Conservation (phyloP, 441 rosid species). For the Caryocar brasiliense region DNA sequence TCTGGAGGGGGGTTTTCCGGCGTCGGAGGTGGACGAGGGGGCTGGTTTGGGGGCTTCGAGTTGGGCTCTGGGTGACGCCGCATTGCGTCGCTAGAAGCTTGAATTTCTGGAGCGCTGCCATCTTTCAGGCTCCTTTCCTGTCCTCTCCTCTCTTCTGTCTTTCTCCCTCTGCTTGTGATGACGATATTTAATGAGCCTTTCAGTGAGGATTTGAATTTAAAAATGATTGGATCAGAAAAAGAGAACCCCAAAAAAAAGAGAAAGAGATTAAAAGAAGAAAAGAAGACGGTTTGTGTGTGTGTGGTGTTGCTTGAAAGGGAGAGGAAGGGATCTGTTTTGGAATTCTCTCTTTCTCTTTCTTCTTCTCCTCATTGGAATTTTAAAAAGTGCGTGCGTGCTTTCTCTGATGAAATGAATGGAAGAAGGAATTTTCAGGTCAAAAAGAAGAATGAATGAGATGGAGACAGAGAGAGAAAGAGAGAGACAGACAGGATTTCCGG, state of each 20-base stretch:
- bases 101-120: constrained; percentile 69
- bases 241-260: not conserved
- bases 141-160: not conserved
- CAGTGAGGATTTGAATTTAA: constrained; percentile 8
- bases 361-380: constrained; percentile 22
- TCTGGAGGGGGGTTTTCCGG: constrained; percentile 51
- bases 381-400: constrained; percentile 37
- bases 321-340: constrained; percentile 32
- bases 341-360: not conserved
- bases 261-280: not conserved
- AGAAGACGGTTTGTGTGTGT: not conserved
- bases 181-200: not conserved
- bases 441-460: not conserved
- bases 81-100: constrained; percentile 75
- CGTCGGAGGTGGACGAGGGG: constrained; percentile 50
- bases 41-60: constrained; percentile 64
- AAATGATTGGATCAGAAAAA: not conserved
- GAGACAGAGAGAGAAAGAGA: no score
- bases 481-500: no score
- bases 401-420: no score
- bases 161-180: not conserved
- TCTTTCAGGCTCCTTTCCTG: constrained; percentile 7
- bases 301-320: constrained; percentile 30
- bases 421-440: constrained; percentile 32
- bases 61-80: constrained; percentile 61